phyloP scores from a whole-genome alignment of 2,329 filamentous ascomycete species.

The Coleophoma cylindrospora region DNA sequence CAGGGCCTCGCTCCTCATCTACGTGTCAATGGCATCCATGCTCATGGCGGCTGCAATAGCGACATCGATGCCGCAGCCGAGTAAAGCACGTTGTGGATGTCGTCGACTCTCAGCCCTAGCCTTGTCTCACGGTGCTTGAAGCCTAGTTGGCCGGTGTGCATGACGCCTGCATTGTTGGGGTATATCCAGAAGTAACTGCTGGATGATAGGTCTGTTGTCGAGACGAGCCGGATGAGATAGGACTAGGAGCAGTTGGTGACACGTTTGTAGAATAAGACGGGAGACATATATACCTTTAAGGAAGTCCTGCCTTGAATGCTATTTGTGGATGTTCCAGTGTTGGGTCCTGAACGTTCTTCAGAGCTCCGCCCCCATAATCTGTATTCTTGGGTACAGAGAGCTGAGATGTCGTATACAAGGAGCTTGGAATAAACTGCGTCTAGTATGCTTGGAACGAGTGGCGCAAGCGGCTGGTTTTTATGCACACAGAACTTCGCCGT shows the following conservation, averaged over 20 bases:
- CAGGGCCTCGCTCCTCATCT: conserved; percentile 67
- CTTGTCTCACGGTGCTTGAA: conserved; percentile 51
- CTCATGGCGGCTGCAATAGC: conserved; percentile 72
- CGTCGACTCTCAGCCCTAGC: conserved; percentile 64
- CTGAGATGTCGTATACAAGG: conserved; percentile 72
- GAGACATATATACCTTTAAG: conserved; percentile 27
- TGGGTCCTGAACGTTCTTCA: conserved; percentile 54
- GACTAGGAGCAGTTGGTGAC: conserved; percentile 38
- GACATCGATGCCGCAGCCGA: conserved; percentile 74
- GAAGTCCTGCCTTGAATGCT: conserved; percentile 70
- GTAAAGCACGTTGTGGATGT: conserved; percentile 70
- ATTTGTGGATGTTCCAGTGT: conserved; percentile 63
- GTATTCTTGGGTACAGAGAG: conserved; percentile 63
- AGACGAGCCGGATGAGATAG: conserved; percentile 70
- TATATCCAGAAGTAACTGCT: conserved; percentile 80
- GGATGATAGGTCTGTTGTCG: conserved; percentile 52
- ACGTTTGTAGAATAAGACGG: conserved; percentile 6
- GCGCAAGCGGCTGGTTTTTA: conserved; percentile 23
- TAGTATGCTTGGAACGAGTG: conserved; percentile 77
- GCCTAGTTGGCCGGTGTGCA: conserved; percentile 70
- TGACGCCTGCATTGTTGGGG: conserved; percentile 78
- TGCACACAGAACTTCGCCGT: conserved; percentile 23
- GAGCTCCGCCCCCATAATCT: conserved; percentile 62
- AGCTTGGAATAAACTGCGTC: conserved; percentile 84
- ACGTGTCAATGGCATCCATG: conserved; percentile 50